Conservation (phyloP, 805 yeast species). For the Cyberlindnera galapagoensis region DNA sequence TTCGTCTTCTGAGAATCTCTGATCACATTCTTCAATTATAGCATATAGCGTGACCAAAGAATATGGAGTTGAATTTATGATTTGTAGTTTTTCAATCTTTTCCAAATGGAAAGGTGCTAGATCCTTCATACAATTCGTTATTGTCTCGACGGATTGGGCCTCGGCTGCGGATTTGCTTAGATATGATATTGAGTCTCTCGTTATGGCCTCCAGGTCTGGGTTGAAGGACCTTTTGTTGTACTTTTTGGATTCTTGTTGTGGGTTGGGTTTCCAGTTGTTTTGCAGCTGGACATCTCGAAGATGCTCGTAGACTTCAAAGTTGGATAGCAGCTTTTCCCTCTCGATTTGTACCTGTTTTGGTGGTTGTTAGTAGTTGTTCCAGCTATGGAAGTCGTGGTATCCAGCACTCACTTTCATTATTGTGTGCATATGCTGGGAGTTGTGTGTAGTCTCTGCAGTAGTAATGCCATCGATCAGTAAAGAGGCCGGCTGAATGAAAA, state of each 20-base stretch:
- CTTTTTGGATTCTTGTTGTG: slow-evolving; percentile 10
- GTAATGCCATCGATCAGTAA: too few species aligned
- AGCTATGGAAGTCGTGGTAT: too few species aligned
- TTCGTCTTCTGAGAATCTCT: slow-evolving; percentile 65
- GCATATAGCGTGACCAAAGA: slow-evolving; percentile 74
- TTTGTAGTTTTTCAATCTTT: slow-evolving; percentile 79
- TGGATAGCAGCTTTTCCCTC: slow-evolving; percentile 49
- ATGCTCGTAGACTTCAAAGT: slow-evolving; percentile 49
- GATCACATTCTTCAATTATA: slow-evolving; percentile 88
- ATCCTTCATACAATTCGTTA: slow-evolving; percentile 24
- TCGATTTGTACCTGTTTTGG: too few species aligned
- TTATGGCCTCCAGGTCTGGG: slow-evolving; percentile 30
- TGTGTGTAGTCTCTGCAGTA: too few species aligned
- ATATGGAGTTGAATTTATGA: slow-evolving; percentile 74
- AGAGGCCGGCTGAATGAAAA: too few species aligned
- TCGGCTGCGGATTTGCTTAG: slow-evolving; percentile 12
- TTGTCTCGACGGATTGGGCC: slow-evolving; percentile 23
- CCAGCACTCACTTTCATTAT: too few species aligned
- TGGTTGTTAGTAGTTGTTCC: too few species aligned
- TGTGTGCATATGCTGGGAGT: too few species aligned
- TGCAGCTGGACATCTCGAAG: slow-evolving; percentile 35
- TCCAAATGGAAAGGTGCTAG: slow-evolving; percentile 47
- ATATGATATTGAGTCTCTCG: slow-evolving; percentile 26
- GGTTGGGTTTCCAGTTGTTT: slow-evolving; percentile 26
- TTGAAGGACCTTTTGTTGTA: slow-evolving; percentile 24